These are phyloP conservation scores for Teratosphaeria zuluensis DNA, from an alignment of 2,329 filamentous ascomycete genomes.

Conservation along the genomic window DNA sequence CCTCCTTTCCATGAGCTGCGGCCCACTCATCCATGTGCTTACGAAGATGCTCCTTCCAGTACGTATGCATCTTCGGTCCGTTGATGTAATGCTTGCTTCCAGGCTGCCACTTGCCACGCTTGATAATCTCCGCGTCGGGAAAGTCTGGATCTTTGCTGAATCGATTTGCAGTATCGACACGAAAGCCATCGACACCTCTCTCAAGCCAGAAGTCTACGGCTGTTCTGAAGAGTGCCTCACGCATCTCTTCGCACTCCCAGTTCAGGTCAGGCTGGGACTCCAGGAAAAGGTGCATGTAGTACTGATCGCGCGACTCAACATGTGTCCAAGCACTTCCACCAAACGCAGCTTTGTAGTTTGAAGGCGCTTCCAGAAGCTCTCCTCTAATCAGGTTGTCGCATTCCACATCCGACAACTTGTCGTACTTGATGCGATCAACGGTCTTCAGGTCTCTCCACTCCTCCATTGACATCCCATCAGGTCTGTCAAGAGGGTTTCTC, in stretches of 20 bases:
- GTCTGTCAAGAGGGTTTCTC: neutral
- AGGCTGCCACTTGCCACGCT: slow-evolving; percentile 14
- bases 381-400: neutral
- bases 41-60: slow-evolving; percentile 33
- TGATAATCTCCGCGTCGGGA: slow-evolving; percentile 12
- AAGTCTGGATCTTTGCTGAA: slow-evolving; percentile 17
- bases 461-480: neutral
- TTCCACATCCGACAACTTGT: neutral
- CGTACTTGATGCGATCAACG: neutral
- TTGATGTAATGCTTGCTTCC: slow-evolving; percentile 26
- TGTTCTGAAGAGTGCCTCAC: slow-evolving; percentile 58
- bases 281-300: slow-evolving; percentile 68
- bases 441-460: neutral
- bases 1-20: slow-evolving; percentile 12
- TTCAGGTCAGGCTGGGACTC: slow-evolving; percentile 76
- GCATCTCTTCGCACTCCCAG: slow-evolving; percentile 63
- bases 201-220: slow-evolving; percentile 61
- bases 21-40: slow-evolving; percentile 9
- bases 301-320: slow-evolving; percentile 61
- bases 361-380: slow-evolving; percentile 37
- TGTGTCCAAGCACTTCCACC: slow-evolving; percentile 53
- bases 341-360: slow-evolving; percentile 63
- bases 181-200: slow-evolving; percentile 49
- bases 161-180: slow-evolving; percentile 17
- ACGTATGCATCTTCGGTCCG: slow-evolving; percentile 38